Conservation (phyloP, 164 flowering plant genomes). For the Kingdonia uniflora region DNA sequence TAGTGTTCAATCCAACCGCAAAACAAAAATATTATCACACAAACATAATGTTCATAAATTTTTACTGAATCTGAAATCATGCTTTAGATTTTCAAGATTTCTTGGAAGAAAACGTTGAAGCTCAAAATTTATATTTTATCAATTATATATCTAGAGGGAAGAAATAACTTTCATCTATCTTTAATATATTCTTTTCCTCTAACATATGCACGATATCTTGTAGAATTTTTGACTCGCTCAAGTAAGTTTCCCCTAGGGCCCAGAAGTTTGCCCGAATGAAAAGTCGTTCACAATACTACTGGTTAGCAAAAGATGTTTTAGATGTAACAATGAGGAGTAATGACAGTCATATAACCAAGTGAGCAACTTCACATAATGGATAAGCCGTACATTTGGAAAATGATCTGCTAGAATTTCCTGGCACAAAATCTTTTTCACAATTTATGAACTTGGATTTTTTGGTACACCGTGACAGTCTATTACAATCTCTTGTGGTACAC, state of each 20-base stretch:
- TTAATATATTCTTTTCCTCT: slow-evolving; percentile 97
- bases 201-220: slow-evolving; percentile 91
- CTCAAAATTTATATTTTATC: too few species aligned
- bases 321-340: too few species aligned
- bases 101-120: too few species aligned
- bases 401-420: slow-evolving; percentile 91
- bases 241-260: too few species aligned
- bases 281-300: not conserved
- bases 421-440: slow-evolving; percentile 85
- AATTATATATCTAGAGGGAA: too few species aligned
- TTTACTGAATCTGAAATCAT: too few species aligned
- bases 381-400: slow-evolving; percentile 81
- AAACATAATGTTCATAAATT: not conserved
- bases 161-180: slow-evolving; percentile 96
- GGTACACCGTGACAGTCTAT: slow-evolving; percentile 99
- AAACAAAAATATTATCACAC: slow-evolving; percentile 7
- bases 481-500: slow-evolving; percentile 80
- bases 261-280: slow-evolving; percentile 93
- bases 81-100: too few species aligned
- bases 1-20: too few species aligned
- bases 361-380: not conserved
- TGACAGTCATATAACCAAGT: too few species aligned
- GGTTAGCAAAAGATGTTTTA: not conserved
- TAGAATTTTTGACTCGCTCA: slow-evolving; percentile 92
- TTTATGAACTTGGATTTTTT: slow-evolving; percentile 84